Evolutionary conservation across 768 basidiomycete genomes (phyloP).

Genomic region (Russula foetens): DNA sequence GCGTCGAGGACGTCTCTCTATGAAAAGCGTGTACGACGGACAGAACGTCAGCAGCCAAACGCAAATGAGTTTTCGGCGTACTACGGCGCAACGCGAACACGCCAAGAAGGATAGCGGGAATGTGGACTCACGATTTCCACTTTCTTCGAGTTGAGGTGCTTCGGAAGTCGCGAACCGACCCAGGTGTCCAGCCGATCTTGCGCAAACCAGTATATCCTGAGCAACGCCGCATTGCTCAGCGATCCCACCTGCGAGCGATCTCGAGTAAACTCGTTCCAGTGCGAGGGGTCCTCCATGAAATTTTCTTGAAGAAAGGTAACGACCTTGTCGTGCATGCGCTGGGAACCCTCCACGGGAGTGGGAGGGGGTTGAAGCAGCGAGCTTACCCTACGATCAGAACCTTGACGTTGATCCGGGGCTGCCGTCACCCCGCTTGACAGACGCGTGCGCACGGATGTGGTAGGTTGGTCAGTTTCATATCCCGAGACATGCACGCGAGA

Average conservation of each 20-base stretch:
- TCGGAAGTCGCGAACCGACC: constrained; percentile 2
- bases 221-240: constrained; percentile 7
- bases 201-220: constrained; percentile 13
- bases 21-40: no score
- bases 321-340: not conserved
- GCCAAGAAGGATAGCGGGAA: not conserved
- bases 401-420: not conserved
- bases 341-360: not conserved
- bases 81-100: no score
- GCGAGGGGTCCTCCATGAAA: not conserved
- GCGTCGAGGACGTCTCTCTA: constrained; percentile 9
- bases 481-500: not conserved
- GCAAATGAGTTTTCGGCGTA: no score
- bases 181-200: constrained; percentile 5
- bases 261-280: constrained; percentile 10
- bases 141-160: constrained; percentile 1
- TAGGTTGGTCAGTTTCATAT: constrained; percentile 7
- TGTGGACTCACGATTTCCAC: constrained; percentile 7
- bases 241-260: not conserved
- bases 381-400: not conserved
- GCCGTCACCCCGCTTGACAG: not conserved
- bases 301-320: not conserved
- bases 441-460: not conserved
- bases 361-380: not conserved
- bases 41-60: not conserved